Evolutionary conservation across 768 basidiomycete genomes (phyloP), one percentile per base, ranked within the genome.

Genomic region (Termitomyces sp.): DNA sequence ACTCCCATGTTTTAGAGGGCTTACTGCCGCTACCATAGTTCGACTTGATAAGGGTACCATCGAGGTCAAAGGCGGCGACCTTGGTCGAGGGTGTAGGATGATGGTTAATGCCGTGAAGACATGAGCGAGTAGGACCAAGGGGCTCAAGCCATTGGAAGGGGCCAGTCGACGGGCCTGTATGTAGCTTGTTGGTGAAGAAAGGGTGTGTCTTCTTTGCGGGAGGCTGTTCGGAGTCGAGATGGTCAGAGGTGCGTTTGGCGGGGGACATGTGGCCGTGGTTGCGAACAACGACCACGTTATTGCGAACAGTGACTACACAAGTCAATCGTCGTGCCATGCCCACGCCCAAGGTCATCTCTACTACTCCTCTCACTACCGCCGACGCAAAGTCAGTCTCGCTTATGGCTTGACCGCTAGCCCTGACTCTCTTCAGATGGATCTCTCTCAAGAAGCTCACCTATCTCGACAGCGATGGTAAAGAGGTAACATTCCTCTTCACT

Each of bases 41-140:
- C n/a, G 71, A 72, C 65, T 87, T 89, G 70, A 97, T 94, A 61
- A 96, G 67, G 0, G 93, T 95, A 3, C 91, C 93, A 69, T 97
- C 95, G 29, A 97, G 76, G 71, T 97, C 95, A 63, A 95, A 91
- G 12, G 86, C 82, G 10, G 91, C 89, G 37, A 94, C 83, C 65
- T 87, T 89, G n/a, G 77, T 40, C 1, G 73, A 74, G 8, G 77
- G 73, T 12, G 72, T 69, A 0, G 86, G 87, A 0, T 70, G 64
- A 5, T 76, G 69, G 61, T 81, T 75, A 50, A 74, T 61, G 11
- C 71, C 81, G 60, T 82, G 74, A 38, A 82, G 70, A 71, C 81
- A 83, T 15, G 78, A 74, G 3, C 70, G 64, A 1, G 68, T 69
- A 14, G 71, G 66, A 14, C 80, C 80, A 2, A 80, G 64, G 12